These are phyloP conservation scores for Trichoderma cornu-damae DNA, from an alignment of 2,329 filamentous ascomycete genomes.

Conservation along the genomic window DNA sequence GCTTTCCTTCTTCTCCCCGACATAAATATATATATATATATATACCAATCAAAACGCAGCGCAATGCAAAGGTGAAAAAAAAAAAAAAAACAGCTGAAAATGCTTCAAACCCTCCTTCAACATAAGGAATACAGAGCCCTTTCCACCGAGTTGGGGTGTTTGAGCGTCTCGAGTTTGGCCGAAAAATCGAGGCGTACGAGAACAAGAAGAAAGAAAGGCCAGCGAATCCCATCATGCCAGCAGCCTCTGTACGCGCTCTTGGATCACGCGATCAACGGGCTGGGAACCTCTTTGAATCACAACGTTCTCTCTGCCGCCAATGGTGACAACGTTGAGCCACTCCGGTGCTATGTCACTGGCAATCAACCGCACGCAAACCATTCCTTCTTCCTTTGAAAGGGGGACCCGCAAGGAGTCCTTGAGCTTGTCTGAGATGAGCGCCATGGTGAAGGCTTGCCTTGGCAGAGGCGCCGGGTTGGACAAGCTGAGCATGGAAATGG, in stretches of 20 bases:
- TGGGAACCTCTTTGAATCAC: conserved; percentile 47
- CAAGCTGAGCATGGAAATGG: conserved; percentile 61
- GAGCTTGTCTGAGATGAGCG: conserved; percentile 57
- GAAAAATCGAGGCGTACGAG: no score
- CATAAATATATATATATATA: background rate
- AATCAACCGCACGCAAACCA: conserved; percentile 46
- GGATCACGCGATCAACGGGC: conserved; percentile 35
- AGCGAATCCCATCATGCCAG: background rate
- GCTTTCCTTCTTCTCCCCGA: background rate
- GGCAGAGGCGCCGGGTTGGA: conserved; percentile 45
- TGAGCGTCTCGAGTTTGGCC: background rate
- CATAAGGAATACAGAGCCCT: background rate
- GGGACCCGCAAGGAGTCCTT: conserved; percentile 60
- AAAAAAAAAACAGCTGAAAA: background rate
- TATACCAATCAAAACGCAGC: conserved; percentile 1
- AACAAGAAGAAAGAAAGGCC: background rate
- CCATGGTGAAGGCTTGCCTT: conserved; percentile 61
- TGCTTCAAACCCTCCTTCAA: background rate
- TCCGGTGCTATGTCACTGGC: conserved; percentile 52
- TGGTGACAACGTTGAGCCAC: conserved; percentile 49
- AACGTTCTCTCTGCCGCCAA: conserved; percentile 53
- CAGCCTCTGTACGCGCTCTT: conserved; percentile 36
- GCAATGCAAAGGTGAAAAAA: conserved; percentile 17
- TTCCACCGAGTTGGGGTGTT: background rate
- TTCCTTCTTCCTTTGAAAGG: conserved; percentile 49